Percentiles rank a stretch among this genome's conserved stretches.
These are phyloP conservation scores for Amaranthus palmeri DNA, from an alignment of 148 eudicot species.

Conservation along the genomic window DNA sequence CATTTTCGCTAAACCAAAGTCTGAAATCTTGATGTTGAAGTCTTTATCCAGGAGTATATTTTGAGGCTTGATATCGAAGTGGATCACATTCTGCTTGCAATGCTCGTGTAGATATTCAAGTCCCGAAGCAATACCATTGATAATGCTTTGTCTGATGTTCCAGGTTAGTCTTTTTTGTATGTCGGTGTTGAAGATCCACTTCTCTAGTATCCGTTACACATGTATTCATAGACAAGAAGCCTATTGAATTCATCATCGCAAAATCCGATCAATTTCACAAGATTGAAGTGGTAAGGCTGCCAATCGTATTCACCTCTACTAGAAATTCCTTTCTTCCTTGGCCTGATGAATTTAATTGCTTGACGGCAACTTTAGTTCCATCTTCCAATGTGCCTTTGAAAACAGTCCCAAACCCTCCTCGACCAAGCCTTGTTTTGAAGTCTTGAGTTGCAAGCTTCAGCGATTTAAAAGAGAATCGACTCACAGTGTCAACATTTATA, in stretches of 20 bases:
- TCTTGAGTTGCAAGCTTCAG: conserved; percentile 11
- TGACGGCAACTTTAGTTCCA: conserved; percentile 28
- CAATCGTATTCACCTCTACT: conserved; percentile 38
- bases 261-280: conserved; percentile 36
- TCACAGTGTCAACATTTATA: not conserved
- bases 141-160: conserved; percentile 24
- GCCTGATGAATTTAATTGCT: conserved; percentile 13
- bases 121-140: conserved; percentile 29
- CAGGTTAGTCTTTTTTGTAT: conserved; percentile 20
- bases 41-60: conserved; percentile 14
- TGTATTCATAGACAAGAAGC: conserved; percentile 37
- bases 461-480: conserved; percentile 13
- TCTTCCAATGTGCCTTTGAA: conserved; percentile 12
- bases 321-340: conserved; percentile 31
- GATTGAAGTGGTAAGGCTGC: conserved; percentile 32
- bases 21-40: conserved; percentile 22
- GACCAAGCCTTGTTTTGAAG: conserved; percentile 21
- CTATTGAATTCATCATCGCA: conserved; percentile 33
- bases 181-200: conserved; percentile 31
- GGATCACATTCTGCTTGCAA: conserved; percentile 14
- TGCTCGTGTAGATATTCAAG: conserved; percentile 22
- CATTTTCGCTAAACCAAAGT: conserved; percentile 23
- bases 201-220: conserved; percentile 34
- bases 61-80: conserved; percentile 22
- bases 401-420: conserved; percentile 29